Conservation (phyloP, 1,284 basidiomycete species). For the Microbotryum intermedium region DNA sequence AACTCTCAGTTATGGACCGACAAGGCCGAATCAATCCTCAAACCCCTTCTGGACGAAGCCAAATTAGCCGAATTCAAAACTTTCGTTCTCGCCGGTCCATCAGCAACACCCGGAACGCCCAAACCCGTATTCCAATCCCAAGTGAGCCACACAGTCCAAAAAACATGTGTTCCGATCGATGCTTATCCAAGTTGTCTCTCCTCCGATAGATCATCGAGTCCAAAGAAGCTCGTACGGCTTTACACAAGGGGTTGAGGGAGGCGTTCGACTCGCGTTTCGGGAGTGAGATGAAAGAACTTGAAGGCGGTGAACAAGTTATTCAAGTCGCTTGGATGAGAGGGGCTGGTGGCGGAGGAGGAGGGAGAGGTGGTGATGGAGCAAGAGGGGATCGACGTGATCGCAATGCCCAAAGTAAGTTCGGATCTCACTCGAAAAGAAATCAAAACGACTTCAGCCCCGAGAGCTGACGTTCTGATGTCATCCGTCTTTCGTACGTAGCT, state of each 20-base stretch:
- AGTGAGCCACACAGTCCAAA: background rate
- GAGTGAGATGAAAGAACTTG: slow-evolving; percentile 56
- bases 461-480: background rate
- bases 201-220: slow-evolving; percentile 60
- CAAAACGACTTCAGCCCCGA: too few relatives aligned
- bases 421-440: background rate
- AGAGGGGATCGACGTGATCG: background rate
- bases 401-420: background rate
- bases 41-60: background rate
- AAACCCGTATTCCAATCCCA: slow-evolving; percentile 2
- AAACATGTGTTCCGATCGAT: too few relatives aligned
- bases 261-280: slow-evolving; percentile 75
- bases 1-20: slow-evolving; percentile 9
- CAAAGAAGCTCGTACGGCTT: slow-evolving; percentile 68
- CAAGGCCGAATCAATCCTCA: background rate
- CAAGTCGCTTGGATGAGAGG: slow-evolving; percentile 22
- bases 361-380: background rate
- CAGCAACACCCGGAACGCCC: background rate
- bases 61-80: slow-evolving; percentile 16
- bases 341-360: background rate
- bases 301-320: slow-evolving; percentile 16
- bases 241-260: slow-evolving; percentile 73
- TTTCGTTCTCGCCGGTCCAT: slow-evolving; percentile 13
- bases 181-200: background rate
- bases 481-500: background rate